Base-by-base conservation (phyloP, 805 yeast genomes). In the Saccharomycopsis sp. region DNA sequence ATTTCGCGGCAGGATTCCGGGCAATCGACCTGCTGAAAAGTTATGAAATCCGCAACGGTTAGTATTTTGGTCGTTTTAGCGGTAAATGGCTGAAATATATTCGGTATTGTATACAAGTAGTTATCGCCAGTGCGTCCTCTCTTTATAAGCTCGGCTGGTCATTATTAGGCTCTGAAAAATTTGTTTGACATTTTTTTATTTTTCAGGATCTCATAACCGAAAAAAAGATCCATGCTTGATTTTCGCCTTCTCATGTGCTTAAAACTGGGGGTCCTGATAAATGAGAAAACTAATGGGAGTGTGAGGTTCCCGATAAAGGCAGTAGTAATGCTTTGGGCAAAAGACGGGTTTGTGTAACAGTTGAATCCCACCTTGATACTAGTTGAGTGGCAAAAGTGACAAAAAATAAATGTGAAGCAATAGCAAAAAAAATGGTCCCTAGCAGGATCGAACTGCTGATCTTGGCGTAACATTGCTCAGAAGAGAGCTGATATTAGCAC, bases 391-490 rank as follows among this genome's bases (percentile, higher is more conserved):
- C n/a, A n/a, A n/a, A 29, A 29, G 37, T 7, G 37, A 29, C 12
- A 5, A 29, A 29, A 29, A 29, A 29, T 7, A 29, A 29, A 29
- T 29, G 37, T 7, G 12, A 12, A 29, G 12, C 9, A 29, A 29
- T 29, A 12, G 37, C 5, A n/a, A 44, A 44, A 44, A 44, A 44
- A 44, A 44, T 83, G 89, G 82, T 83, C 87, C 87, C 87, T 83
- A 82, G 87, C 89, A 81, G 89, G 89, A 82, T 83, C 89, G 89
- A 83, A 83, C 89, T 81, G 89, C 87, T 82, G 89, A 83, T 83
- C 89, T 69, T 69, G 70, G 72, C 72, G 72, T 69, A 59, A 59
- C 61, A 59, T 53, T 59, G 48, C 48, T 44, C 21, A 16, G 48
- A 44, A 29, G 37, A 29, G 21, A 44, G 48, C 48, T 44, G 48